Percentiles rank a stretch among this genome's conserved stretches.
Conservation (phyloP, 2,329 filamentous ascomycete species). For the Colletotrichum kahawae region DNA sequence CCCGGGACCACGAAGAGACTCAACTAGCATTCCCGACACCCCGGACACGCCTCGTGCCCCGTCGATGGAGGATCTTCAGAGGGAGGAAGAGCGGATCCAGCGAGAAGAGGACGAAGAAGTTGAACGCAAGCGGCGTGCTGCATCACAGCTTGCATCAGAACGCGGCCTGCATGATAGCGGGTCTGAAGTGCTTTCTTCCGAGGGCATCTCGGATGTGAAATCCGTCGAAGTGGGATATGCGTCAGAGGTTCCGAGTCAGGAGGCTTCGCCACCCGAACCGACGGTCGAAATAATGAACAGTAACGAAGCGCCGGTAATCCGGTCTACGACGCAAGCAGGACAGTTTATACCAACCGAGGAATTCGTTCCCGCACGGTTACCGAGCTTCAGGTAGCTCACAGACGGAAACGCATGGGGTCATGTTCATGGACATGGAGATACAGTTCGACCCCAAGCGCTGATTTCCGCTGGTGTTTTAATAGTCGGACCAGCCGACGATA, state of each 20-base stretch:
- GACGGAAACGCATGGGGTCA: not conserved
- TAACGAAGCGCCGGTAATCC: slow-evolving; percentile 8
- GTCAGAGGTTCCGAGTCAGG: not conserved
- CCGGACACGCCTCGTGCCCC: slow-evolving; percentile 43
- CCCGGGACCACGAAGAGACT: slow-evolving; percentile 20
- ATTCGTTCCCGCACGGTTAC: slow-evolving; percentile 65
- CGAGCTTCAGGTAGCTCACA: slow-evolving; percentile 51
- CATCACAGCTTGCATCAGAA: slow-evolving; percentile 54
- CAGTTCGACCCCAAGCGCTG: not conserved
- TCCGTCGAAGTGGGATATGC: slow-evolving; percentile 28
- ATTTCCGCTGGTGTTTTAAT: slow-evolving; percentile 10
- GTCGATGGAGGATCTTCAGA: slow-evolving; percentile 56
- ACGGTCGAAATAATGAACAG: not conserved
- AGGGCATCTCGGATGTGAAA: slow-evolving; percentile 34
- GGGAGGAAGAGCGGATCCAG: slow-evolving; percentile 57
- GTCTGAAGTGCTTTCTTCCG: slow-evolving; percentile 33
- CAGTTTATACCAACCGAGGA: slow-evolving; percentile 26
- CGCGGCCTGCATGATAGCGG: slow-evolving; percentile 48
- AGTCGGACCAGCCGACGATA: slow-evolving; percentile 2
- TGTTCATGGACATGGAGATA: not conserved
- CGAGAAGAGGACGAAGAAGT: slow-evolving; percentile 59
- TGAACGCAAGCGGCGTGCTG: slow-evolving; percentile 57
- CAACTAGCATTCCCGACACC: slow-evolving; percentile 31
- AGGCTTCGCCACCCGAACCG: not conserved
- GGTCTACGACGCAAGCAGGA: not conserved